A percentile compares a stretch with the other conserved stretches of the same genome.
Evolutionary conservation across 176 grass and related monocot genomes (phyloP).

Genomic region (Phoenix dactylifera): DNA sequence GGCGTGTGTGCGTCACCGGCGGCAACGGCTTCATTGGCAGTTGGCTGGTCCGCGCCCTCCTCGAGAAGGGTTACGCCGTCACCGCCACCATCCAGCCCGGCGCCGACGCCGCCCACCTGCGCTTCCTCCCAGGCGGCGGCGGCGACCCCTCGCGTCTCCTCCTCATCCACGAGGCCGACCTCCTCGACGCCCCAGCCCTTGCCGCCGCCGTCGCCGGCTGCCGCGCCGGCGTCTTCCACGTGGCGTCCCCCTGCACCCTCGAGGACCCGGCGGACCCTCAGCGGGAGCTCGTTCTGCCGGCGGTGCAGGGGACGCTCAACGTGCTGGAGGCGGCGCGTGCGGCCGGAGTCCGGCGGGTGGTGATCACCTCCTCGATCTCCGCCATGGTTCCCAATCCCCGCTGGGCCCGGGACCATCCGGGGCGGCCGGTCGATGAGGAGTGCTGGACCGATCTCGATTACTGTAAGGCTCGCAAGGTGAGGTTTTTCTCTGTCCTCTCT

Average conservation of each 20-base stretch:
- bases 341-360: conserved; percentile 1
- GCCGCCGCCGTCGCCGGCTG: conserved; percentile 2
- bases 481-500: neutral
- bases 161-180: conserved; percentile 6
- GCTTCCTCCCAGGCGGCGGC: neutral
- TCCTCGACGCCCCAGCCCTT: conserved; percentile 7
- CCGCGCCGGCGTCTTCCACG: conserved; percentile 13
- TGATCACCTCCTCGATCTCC: conserved; percentile 16
- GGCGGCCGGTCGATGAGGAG: conserved; percentile 1
- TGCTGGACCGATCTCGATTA: conserved; percentile 17
- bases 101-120: conserved; percentile 6
- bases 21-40: conserved; percentile 19
- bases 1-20: conserved; percentile 13
- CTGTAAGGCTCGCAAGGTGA: conserved; percentile 4
- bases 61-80: conserved; percentile 16
- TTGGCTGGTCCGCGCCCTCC: conserved; percentile 15
- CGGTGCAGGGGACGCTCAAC: conserved; percentile 18
- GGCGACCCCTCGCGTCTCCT: neutral
- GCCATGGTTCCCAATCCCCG: conserved; percentile 13
- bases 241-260: conserved; percentile 14
- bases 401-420: conserved; percentile 2
- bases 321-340: conserved; percentile 9
- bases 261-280: conserved; percentile 1
- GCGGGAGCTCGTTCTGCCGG: conserved; percentile 1
- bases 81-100: conserved; percentile 2